These are phyloP conservation scores for Colletotrichum navitas DNA, from an alignment of 2,329 filamentous ascomycete species.

Conservation along the genomic window DNA sequence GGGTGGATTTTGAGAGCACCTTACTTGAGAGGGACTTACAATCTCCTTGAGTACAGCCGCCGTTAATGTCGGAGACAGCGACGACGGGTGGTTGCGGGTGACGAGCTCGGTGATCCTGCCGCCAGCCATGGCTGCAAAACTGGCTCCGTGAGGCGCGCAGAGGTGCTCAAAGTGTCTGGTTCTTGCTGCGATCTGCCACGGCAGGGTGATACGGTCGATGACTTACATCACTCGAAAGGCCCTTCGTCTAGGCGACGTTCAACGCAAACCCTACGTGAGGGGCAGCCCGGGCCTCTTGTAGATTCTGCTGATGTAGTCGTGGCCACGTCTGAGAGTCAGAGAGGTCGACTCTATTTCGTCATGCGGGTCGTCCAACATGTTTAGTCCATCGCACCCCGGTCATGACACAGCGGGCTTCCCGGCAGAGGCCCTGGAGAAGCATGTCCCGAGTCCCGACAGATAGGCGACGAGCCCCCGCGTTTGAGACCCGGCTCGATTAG, in stretches of 20 bases:
- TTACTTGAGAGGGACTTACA: slow-evolving; percentile 8
- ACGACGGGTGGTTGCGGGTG: slow-evolving; percentile 2
- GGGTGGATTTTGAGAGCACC: neutral
- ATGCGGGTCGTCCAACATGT: neutral
- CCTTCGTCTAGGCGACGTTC: neutral
- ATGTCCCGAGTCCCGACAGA: slow-evolving; percentile 27
- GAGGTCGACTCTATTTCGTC: neutral
- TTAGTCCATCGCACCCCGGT: neutral
- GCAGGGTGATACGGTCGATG: neutral
- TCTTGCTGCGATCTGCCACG: neutral
- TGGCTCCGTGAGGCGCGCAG: neutral
- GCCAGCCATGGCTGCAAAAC: slow-evolving; percentile 11
- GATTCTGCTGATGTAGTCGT: neutral
- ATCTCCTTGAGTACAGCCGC: slow-evolving; percentile 18
- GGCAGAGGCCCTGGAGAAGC: slow-evolving; percentile 27
- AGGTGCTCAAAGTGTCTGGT: neutral
- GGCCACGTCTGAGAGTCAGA: neutral
- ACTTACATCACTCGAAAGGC: slow-evolving; percentile 7
- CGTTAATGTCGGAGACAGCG: slow-evolving; percentile 2
- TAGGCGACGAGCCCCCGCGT: neutral
- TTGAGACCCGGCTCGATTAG: slow-evolving; percentile 7
- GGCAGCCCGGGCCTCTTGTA: slow-evolving; percentile 2
- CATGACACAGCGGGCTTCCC: slow-evolving; percentile 17
- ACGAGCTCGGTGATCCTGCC: slow-evolving; percentile 4
- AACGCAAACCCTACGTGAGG: no score